Evolutionary conservation across 2,329 filamentous ascomycete species (phyloP).

Genomic region (Neonectria hederae): DNA sequence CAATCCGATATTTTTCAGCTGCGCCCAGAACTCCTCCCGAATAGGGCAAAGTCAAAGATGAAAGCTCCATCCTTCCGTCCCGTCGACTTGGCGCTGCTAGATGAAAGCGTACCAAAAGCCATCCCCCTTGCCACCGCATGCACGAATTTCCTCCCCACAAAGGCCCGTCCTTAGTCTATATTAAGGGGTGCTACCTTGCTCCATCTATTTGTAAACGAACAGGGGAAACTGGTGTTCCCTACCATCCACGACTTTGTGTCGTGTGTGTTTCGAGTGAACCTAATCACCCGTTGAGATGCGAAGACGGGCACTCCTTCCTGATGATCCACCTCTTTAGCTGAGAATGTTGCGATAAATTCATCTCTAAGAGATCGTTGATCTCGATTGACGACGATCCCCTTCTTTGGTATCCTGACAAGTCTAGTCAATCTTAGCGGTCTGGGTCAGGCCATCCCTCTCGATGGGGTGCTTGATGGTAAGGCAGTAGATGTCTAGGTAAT

Average conservation of each 20-base stretch:
- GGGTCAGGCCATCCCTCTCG: slow-evolving; percentile 50
- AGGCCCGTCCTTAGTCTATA: neutral
- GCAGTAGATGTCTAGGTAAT: slow-evolving; percentile 98
- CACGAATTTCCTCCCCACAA: neutral
- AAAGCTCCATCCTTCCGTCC: neutral
- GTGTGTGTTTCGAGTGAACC: neutral
- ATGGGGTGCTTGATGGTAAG: slow-evolving; percentile 91
- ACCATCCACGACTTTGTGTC: neutral
- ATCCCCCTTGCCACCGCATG: neutral
- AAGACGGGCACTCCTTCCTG: too few relatives aligned
- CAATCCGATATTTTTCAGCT: neutral
- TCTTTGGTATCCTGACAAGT: neutral
- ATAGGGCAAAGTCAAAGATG: neutral
- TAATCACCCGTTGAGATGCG: neutral
- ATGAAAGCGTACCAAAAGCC: neutral
- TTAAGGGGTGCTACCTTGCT: neutral
- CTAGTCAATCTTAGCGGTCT: slow-evolving; percentile 53
- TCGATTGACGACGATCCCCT: neutral
- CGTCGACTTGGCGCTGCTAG: neutral
- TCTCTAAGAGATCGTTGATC: neutral
- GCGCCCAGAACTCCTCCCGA: neutral
- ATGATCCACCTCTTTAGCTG: neutral
- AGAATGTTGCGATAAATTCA: neutral
- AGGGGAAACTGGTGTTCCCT: neutral
- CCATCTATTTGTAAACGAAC: neutral